Evolutionary conservation across 176 grass and related monocot species (phyloP).

Genomic region (Raddia guianensis): DNA sequence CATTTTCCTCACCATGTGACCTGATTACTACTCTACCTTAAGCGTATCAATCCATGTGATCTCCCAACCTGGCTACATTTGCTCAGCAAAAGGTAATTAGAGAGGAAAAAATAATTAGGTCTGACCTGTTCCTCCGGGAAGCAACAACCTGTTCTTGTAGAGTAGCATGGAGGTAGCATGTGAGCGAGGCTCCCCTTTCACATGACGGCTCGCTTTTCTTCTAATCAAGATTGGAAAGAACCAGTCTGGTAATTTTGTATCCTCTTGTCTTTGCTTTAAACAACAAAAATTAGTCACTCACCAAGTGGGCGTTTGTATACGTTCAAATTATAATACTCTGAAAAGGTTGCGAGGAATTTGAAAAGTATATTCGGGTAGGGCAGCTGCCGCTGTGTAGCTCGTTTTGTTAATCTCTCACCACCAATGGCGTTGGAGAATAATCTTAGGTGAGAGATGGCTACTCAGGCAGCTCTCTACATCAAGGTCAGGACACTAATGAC

Average conservation of each 20-base stretch:
- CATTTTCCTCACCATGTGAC: constrained; percentile 28
- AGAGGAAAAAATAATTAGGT: constrained; percentile 31
- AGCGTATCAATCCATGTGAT: constrained; percentile 54
- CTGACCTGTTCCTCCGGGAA: constrained; percentile 59
- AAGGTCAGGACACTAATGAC: constrained; percentile 28
- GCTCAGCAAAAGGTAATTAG: constrained; percentile 20
- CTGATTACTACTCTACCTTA: constrained; percentile 33
- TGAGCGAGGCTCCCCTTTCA: constrained; percentile 54
- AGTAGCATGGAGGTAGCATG: constrained; percentile 48
- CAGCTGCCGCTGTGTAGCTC: constrained; percentile 48
- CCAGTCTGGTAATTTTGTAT: constrained; percentile 53
- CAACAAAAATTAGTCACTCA: constrained; percentile 38
- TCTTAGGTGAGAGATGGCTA: constrained; percentile 45
- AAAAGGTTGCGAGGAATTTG: constrained; percentile 47
- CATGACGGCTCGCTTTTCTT: constrained; percentile 53
- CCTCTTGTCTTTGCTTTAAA: constrained; percentile 57
- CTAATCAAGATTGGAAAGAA: constrained; percentile 39
- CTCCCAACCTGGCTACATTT: constrained; percentile 55
- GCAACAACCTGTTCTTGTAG: constrained; percentile 62
- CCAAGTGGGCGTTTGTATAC: constrained; percentile 41
- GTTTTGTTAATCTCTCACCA: constrained; percentile 44
- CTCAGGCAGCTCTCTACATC: constrained; percentile 43
- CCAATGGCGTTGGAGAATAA: constrained; percentile 35
- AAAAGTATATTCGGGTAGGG: constrained; percentile 55
- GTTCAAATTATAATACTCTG: constrained; percentile 27